Evolutionary conservation across 345 rosid species (phyloP), one percentile per base, ranked within the genome.

Genomic region (Excoecaria agallocha): DNA sequence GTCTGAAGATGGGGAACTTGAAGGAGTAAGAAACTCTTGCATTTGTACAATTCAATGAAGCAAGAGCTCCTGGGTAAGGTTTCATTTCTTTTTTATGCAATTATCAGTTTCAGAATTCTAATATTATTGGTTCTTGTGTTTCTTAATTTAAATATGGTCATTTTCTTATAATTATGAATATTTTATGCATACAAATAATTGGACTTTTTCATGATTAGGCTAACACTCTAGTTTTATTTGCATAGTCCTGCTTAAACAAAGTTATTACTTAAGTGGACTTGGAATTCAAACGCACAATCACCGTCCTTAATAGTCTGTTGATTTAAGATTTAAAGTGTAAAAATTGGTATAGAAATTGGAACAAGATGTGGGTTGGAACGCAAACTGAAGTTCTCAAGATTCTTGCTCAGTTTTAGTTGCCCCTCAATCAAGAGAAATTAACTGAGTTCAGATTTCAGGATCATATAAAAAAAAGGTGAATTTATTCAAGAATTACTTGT

Each of bases 1-100:
- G 38, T 86, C 85, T 3, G 94, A 86, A 72, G 92, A 88, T 66
- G 92, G 88, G 70, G 90, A 91, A 62, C 82, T 86, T n/a, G 80
- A 73, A 51, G 89, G 85, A 74, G 86, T 78, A 45, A 82, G 82
- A 69, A 83, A 83, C 13, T 89, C 91, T 68, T 88, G 93, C 64
- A 82, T 86, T 41, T 89, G 93, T 80, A 72, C 80, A 73, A 88
- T 91, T 80, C 97, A 88, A 60, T 88, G 84, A 89, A 76, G 62
- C 73, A 64, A 62, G 58, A 68, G n/a, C 37, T 39, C 70, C 25
- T 24, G 52, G 82, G 81, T 60, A 65, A 12, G 55, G 51, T 15
- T 54, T 25, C 58, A 35, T 1, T 56, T 56, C 8, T 30, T 45
- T 30, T 30, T 30, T 2, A 30, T 55, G 10, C 52, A 51, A 50